These are phyloP conservation scores for Podospora appendiculata DNA, from an alignment of 495 filamentous ascomycete genomes.

Conservation along the genomic window DNA sequence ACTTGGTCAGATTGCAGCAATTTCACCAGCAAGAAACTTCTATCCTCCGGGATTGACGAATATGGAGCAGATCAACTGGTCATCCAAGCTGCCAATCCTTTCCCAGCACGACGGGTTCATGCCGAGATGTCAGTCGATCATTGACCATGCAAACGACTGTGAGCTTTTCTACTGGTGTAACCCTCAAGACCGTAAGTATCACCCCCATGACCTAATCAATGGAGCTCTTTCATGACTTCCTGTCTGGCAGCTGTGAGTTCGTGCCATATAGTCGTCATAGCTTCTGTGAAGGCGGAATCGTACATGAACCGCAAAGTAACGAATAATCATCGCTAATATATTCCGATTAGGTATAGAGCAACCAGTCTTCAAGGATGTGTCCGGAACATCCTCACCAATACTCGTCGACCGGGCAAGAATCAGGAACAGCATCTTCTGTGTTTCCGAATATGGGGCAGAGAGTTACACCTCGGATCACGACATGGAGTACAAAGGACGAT, in stretches of 20 bases:
- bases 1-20: neutral
- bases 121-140: neutral
- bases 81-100: neutral
- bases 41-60: neutral
- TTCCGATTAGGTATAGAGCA: too few relatives aligned
- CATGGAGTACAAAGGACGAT: too few relatives aligned
- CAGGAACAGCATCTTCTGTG: conserved; percentile 39
- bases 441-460: conserved; percentile 48
- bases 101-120: conserved; percentile 3
- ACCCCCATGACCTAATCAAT: too few relatives aligned
- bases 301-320: too few relatives aligned
- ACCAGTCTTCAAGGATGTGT: too few relatives aligned
- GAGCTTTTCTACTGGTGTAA: too few relatives aligned
- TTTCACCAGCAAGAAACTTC: neutral
- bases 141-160: neutral
- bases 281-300: too few relatives aligned
- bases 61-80: neutral
- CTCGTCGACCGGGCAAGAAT: conserved; percentile 36
- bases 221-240: too few relatives aligned
- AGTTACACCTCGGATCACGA: conserved; percentile 4
- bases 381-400: neutral
- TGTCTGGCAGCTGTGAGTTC: too few relatives aligned
- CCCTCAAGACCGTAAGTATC: too few relatives aligned
- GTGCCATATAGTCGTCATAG: too few relatives aligned
- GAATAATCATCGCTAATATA: too few relatives aligned